phyloP scores from a whole-genome alignment of 371 early-diverging fungal genomes.

The Cokeromyces recurvatus region DNA sequence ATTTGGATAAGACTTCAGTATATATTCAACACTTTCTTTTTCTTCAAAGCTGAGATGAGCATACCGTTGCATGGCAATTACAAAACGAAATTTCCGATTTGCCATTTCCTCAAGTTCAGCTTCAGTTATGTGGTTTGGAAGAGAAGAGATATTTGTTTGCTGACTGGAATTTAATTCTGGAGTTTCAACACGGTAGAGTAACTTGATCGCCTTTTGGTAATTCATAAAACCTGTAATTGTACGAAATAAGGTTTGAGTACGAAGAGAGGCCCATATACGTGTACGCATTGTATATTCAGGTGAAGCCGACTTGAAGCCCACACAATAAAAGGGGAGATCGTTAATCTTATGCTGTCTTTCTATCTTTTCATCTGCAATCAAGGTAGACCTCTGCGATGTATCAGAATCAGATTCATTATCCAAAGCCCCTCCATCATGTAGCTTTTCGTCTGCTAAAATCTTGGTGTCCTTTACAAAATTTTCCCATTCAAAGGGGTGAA shows the following conservation, averaged over 20 bases:
- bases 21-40: conserved; percentile 71
- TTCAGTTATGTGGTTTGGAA: too few relatives aligned
- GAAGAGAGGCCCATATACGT: conserved; percentile 86
- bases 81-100: conserved; percentile 74
- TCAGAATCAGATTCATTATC: too few relatives aligned
- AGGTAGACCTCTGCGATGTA: too few relatives aligned
- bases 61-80: conserved; percentile 87
- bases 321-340: conserved; percentile 76
- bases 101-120: conserved; percentile 66
- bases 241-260: conserved; percentile 84
- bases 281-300: conserved; percentile 82
- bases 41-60: conserved; percentile 72
- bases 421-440: too few relatives aligned
- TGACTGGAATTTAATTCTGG: conserved; percentile 61
- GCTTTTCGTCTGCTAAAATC: conserved; percentile 68
- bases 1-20: conserved; percentile 72
- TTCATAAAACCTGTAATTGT: conserved; percentile 90
- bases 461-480: conserved; percentile 89
- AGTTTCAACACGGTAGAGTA: conserved; percentile 77
- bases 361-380: conserved; percentile 33
- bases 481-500: conserved; percentile 84
- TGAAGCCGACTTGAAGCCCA: conserved; percentile 79
- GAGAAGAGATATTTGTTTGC: conserved; percentile 18
- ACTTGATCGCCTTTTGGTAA: conserved; percentile 77
- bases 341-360: conserved; percentile 56